Conservation (phyloP, 2,329 filamentous ascomycete genomes). For the Pyrenophora graminea region DNA sequence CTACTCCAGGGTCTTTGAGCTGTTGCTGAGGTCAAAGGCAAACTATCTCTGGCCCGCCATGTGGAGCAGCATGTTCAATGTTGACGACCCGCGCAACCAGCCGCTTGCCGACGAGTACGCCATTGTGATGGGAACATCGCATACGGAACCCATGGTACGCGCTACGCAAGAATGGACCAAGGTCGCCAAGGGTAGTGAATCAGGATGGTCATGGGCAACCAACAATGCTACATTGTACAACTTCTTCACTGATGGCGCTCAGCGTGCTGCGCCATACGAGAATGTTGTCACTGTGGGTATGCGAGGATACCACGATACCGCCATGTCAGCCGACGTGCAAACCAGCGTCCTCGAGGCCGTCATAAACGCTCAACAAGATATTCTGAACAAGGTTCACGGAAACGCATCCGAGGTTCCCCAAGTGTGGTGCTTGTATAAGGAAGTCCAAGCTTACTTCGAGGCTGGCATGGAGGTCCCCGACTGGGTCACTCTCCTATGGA, state of each 20-base stretch:
- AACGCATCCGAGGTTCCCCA: slow-evolving; percentile 63
- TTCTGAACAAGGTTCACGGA: slow-evolving; percentile 61
- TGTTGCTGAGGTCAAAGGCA: slow-evolving; percentile 69
- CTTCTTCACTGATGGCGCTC: slow-evolving; percentile 70
- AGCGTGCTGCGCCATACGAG: slow-evolving; percentile 68
- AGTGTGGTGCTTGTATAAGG: slow-evolving; percentile 75
- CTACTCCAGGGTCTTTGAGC: slow-evolving; percentile 71
- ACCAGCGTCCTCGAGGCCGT: slow-evolving; percentile 63
- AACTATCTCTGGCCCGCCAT: slow-evolving; percentile 77
- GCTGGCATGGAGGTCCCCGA: slow-evolving; percentile 66
- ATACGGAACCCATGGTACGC: slow-evolving; percentile 72
- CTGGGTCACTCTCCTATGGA: slow-evolving; percentile 69
- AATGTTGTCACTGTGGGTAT: slow-evolving; percentile 69
- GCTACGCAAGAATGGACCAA: slow-evolving; percentile 58
- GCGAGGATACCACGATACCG: slow-evolving; percentile 71
- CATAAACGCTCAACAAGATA: slow-evolving; percentile 63
- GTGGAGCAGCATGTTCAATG: slow-evolving; percentile 73
- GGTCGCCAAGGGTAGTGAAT: slow-evolving; percentile 54
- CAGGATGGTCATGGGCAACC: slow-evolving; percentile 68
- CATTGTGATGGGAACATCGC: slow-evolving; percentile 72
- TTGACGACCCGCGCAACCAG: slow-evolving; percentile 71
- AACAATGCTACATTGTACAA: slow-evolving; percentile 71
- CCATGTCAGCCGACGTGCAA: slow-evolving; percentile 62
- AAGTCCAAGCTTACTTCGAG: slow-evolving; percentile 71
- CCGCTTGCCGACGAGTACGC: slow-evolving; percentile 73